These are phyloP conservation scores for Agrocybe praecox DNA, from an alignment of 768 basidiomycete species.

Conservation along the genomic window DNA sequence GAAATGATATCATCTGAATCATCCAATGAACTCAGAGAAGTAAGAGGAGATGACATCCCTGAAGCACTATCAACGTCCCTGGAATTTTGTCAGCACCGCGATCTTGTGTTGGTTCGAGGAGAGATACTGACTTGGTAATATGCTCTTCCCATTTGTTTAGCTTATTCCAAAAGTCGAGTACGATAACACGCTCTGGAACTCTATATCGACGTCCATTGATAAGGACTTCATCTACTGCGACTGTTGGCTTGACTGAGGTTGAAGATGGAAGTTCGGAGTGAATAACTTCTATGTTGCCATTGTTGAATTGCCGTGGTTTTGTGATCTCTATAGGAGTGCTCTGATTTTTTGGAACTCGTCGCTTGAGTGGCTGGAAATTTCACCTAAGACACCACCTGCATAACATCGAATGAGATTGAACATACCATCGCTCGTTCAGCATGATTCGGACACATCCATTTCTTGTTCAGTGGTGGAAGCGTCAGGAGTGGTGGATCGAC, in stretches of 20 bases:
- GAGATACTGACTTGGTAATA: constrained; percentile 41
- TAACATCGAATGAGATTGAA: constrained; percentile 14
- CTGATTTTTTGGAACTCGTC: constrained; percentile 76
- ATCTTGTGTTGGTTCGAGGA: neutral
- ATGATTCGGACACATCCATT: constrained; percentile 99
- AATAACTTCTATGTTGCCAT: constrained; percentile 89
- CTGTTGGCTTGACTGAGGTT: constrained; percentile 35
- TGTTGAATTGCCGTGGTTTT: constrained; percentile 77
- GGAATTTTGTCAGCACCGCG: constrained; percentile 3
- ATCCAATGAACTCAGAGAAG: constrained; percentile 73
- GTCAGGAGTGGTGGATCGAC: constrained; percentile 85
- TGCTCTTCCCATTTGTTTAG: constrained; percentile 48
- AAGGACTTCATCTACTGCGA: constrained; percentile 78
- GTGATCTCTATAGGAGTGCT: constrained; percentile 72
- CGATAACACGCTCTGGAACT: constrained; percentile 89
- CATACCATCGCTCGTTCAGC: constrained; percentile 84
- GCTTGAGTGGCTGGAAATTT: constrained; percentile 65
- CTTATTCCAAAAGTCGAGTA: constrained; percentile 96
- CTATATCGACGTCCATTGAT: constrained; percentile 91
- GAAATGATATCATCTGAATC: constrained; percentile 49
- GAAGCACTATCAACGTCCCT: constrained; percentile 47
- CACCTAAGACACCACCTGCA: neutral
- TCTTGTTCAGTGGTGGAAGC: constrained; percentile 86
- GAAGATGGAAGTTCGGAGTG: constrained; percentile 57
- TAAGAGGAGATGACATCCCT: constrained; percentile 69